Evolutionary conservation across 257 asterid species (phyloP), one percentile per base, ranked within the genome.

Genomic region (Plectranthus barbatus): DNA sequence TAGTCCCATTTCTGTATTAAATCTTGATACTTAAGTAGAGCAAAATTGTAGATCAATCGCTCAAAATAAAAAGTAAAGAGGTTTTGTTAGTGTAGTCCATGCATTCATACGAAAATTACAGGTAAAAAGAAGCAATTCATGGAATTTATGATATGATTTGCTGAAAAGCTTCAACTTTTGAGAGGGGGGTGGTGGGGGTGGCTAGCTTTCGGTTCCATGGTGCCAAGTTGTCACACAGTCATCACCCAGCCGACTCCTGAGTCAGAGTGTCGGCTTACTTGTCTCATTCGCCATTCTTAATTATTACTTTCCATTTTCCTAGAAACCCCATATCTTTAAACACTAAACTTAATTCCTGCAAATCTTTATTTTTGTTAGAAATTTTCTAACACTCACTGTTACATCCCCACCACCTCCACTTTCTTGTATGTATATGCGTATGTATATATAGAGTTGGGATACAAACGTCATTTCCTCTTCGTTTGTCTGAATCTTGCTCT

Each of bases 181-280:
- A 24, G 45, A 15, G 59, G 60, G 12, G 61, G 53, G 46, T 45
- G 60, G 55, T 41, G 33, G 41, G 21, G 62, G 24, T 39, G 71
- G 68, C 64, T 23, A 9, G 72, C 79, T 74, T 74, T 74, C 79
- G 72, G 75, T 61, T 63, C 29, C 24, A 39, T 53, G 17, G 14
- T 72, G 73, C 57, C 67, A 50, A 65, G 71, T 71, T 26, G 76
- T 47, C 64, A 59, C 41, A 53, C 40, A 37, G 33, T 41, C 52
- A 56, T 52, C 36, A 8, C 45, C 46, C 67, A 49, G 62, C 67
- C 72, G 72, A 66, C 63, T 51, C 41, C 37, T 26, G 23, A 40
- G 52, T 72, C 49, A 7, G 5, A 1, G 31, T 31, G 68, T 68
- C 74, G 62, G 59, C 45, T 49, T 70, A 9, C 53, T 23, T 61